phyloP scores from a whole-genome alignment of 345 rosid genomes.

The Balakata baccata region DNA sequence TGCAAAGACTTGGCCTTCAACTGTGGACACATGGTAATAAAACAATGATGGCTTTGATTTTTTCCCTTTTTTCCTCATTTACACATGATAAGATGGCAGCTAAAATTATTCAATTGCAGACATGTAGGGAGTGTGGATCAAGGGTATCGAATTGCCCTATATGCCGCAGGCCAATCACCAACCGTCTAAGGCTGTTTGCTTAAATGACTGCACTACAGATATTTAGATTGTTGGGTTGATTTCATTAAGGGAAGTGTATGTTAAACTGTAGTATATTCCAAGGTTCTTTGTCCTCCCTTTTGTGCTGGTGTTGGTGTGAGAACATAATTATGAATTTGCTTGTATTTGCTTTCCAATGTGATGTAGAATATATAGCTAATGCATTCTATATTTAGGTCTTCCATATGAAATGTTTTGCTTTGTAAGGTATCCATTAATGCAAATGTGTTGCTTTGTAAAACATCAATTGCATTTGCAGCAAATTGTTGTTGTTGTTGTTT shows the following conservation, averaged over 20 bases:
- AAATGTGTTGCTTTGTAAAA: no score
- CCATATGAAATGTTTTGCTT: no score
- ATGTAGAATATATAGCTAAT: not conserved
- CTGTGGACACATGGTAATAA: conserved; percentile 76
- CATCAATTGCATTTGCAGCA: no score
- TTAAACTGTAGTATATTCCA: not conserved
- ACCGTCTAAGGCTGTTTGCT: conserved; percentile 48
- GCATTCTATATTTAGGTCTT: not conserved
- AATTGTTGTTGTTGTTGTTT: no score
- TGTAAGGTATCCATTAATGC: no score
- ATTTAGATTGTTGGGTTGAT: not conserved
- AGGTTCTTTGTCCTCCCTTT: not conserved
- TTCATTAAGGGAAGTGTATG: not conserved
- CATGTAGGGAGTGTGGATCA: conserved; percentile 59
- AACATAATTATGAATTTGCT: not conserved
- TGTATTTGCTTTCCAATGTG: not conserved
- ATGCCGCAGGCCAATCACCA: conserved; percentile 53
- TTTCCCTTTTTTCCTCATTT: not conserved
- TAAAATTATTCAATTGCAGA: conserved; percentile 29
- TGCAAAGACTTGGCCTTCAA: conserved; percentile 57
- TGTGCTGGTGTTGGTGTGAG: not conserved
- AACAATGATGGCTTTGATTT: not conserved
- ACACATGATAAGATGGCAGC: not conserved
- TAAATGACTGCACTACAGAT: conserved; percentile 14
- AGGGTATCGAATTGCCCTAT: conserved; percentile 55